Conservation (phyloP, 1,284 basidiomycete species). For the Vanrija humicola region DNA sequence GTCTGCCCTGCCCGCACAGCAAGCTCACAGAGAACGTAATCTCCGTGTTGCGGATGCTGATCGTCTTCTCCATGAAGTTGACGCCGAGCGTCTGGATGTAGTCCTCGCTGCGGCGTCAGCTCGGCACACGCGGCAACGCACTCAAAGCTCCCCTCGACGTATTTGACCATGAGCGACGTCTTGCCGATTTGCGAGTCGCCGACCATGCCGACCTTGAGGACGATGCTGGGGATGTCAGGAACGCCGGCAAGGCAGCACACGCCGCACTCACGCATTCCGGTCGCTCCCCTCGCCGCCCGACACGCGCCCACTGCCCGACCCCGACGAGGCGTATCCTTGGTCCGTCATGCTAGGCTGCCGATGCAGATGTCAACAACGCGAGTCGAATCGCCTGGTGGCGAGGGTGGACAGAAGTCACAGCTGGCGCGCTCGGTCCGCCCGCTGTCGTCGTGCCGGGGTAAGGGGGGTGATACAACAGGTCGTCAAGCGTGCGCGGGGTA, state of each 20-base stretch:
- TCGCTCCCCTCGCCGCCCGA: constrained; percentile 43
- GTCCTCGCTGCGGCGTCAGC: constrained; percentile 62
- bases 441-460: no score
- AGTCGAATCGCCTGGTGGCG: no score
- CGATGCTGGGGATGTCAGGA: constrained; percentile 59
- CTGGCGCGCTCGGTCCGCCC: no score
- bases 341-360: constrained; percentile 30
- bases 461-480: no score
- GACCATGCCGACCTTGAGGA: constrained; percentile 98
- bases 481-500: no score
- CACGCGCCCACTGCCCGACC: constrained; percentile 42
- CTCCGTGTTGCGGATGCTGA: constrained; percentile 92
- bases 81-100: constrained; percentile 99
- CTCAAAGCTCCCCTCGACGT: constrained; percentile 94
- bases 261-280: constrained; percentile 35
- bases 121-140: constrained; percentile 20
- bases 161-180: constrained; percentile 97
- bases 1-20: neutral
- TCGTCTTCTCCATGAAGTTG: constrained; percentile 99
- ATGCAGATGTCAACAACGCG: neutral
- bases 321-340: constrained; percentile 41
- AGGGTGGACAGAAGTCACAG: no score
- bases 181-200: constrained; percentile 98
- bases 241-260: no score
- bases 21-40: constrained; percentile 79